These are phyloP conservation scores for Puccinia triticina DNA, from an alignment of 1,284 basidiomycete species.

Conservation along the genomic window DNA sequence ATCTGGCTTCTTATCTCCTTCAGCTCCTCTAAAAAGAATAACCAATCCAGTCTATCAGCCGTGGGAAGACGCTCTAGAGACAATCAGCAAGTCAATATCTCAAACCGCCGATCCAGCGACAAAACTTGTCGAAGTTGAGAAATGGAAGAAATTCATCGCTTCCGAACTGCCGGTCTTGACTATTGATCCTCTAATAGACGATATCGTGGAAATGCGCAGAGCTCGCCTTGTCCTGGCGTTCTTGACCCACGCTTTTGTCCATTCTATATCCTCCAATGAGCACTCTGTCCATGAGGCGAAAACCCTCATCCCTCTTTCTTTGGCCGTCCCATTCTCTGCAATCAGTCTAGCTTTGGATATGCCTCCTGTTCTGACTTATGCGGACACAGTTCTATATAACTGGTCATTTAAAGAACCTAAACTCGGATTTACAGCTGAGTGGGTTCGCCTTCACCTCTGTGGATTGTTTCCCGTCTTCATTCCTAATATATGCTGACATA, in stretches of 20 bases:
- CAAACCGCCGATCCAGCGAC: constrained; percentile 66
- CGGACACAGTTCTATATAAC: constrained; percentile 91
- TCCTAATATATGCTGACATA: constrained; percentile 54
- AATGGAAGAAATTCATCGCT: neutral
- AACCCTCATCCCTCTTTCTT: constrained; percentile 70
- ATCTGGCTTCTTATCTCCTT: constrained; percentile 88
- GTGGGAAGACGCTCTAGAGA: constrained; percentile 67
- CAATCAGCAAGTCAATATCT: constrained; percentile 1
- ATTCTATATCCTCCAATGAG: constrained; percentile 67
- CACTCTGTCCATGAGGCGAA: constrained; percentile 57
- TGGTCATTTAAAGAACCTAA: constrained; percentile 65
- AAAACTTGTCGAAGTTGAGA: neutral
- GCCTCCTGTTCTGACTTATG: constrained; percentile 88
- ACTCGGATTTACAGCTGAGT: constrained; percentile 56
- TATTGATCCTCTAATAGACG: constrained; percentile 21
- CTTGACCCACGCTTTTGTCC: constrained; percentile 85
- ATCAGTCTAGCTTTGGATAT: constrained; percentile 76
- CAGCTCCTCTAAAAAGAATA: constrained; percentile 71
- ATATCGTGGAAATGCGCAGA: constrained; percentile 67
- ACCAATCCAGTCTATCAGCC: constrained; percentile 66
- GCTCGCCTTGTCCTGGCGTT: constrained; percentile 83
- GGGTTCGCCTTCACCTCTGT: constrained; percentile 5
- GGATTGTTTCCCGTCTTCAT: neutral
- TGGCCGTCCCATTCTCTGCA: constrained; percentile 78
- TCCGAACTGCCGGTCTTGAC: constrained; percentile 53